A percentile compares a stretch with the other conserved stretches of the same genome.
phyloP scores from a whole-genome alignment of 176 grass and related monocot genomes.

The Hordeum marinum region DNA sequence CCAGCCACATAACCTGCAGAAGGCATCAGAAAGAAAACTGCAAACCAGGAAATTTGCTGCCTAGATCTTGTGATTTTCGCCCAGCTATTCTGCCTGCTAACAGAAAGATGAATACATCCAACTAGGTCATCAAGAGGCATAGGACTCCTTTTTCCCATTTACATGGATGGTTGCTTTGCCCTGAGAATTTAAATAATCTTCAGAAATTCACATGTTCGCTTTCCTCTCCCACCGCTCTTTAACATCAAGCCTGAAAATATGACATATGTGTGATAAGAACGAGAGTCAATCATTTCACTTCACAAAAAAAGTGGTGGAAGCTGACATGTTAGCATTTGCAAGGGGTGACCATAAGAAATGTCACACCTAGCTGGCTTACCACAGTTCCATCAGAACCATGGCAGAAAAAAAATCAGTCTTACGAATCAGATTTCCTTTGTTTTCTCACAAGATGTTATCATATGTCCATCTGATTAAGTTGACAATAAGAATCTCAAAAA shows the following conservation, averaged over 20 bases:
- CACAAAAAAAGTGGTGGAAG: neutral
- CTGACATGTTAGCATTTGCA: neutral
- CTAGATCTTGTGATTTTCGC: neutral
- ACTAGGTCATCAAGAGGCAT: neutral
- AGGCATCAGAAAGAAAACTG: neutral
- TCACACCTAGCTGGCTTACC: neutral
- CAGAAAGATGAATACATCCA: neutral
- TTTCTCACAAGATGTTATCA: neutral
- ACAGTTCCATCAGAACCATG: neutral
- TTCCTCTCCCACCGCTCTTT: constrained; percentile 60
- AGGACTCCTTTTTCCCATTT: neutral
- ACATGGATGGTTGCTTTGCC: neutral
- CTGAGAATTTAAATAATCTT: neutral
- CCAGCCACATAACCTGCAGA: neutral
- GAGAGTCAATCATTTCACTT: neutral
- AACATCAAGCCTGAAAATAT: constrained; percentile 41
- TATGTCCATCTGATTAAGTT: constrained; percentile 1
- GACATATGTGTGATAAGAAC: neutral
- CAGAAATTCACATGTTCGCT: constrained; percentile 40
- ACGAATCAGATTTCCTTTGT: neutral
- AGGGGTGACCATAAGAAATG: constrained; percentile 6
- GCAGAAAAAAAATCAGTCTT: neutral
- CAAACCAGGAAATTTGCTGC: constrained; percentile 6
- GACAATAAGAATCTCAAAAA: neutral
- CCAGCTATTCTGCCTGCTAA: neutral